Percentiles rank a stretch among this genome's conserved stretches.
These are phyloP conservation scores for Lentinula guzmanii DNA, from an alignment of 768 basidiomycete species.

Conservation along the genomic window DNA sequence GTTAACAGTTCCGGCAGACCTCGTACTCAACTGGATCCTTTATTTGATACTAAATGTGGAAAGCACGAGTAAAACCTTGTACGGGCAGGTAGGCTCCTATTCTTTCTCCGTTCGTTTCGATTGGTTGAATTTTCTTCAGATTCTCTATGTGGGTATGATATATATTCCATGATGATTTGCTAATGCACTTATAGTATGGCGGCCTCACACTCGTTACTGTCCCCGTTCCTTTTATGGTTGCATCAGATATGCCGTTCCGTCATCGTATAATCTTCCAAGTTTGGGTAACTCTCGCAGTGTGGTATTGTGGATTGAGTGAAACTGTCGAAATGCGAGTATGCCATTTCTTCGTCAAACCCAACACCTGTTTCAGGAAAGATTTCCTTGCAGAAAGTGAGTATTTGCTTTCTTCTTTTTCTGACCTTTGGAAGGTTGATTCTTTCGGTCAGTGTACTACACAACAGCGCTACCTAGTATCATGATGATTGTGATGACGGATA, in stretches of 20 bases:
- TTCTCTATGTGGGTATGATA: background rate
- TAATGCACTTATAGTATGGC: background rate
- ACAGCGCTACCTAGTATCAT: slow-evolving; percentile 18
- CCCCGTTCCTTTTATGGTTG: slow-evolving; percentile 4
- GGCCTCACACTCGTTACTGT: slow-evolving; percentile 2
- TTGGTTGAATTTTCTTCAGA: background rate
- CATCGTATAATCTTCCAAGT: background rate
- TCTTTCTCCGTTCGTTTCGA: background rate
- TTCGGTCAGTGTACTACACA: slow-evolving; percentile 15
- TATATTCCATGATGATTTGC: background rate
- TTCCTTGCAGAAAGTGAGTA: slow-evolving; percentile 18
- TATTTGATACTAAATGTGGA: background rate
- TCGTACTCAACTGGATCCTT: slow-evolving; percentile 5
- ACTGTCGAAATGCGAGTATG: slow-evolving; percentile 9
- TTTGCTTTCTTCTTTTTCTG: background rate
- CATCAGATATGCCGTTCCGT: slow-evolving; percentile 1
- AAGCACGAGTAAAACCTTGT: slow-evolving; percentile 1
- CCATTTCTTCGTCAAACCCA: slow-evolving; percentile 6
- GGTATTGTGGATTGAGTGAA: slow-evolving; percentile 13
- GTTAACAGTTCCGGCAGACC: background rate
- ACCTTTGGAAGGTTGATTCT: too few species aligned
- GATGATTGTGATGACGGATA: slow-evolving; percentile 17
- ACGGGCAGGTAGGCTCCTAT: background rate
- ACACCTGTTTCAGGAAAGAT: slow-evolving; percentile 13
- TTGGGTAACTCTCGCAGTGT: slow-evolving; percentile 2